Percentiles rank a stretch among this genome's conserved stretches.
Conservation (phyloP, 2,329 filamentous ascomycete species). For the Rutstroemia sydowiana region DNA sequence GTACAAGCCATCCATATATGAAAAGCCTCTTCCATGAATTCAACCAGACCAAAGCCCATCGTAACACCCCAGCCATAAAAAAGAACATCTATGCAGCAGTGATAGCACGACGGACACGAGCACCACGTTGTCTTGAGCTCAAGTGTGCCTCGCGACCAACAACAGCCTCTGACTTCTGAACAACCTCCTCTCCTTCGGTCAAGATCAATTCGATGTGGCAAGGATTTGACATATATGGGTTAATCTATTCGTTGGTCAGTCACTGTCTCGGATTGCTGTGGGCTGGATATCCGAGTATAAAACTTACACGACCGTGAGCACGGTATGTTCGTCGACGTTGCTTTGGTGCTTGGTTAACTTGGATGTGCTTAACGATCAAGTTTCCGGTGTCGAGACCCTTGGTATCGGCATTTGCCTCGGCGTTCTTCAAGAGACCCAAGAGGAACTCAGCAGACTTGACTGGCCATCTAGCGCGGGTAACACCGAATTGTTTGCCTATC, state of each 20-base stretch:
- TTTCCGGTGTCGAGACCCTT: slow-evolving; percentile 97
- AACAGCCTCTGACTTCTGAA: slow-evolving; percentile 76
- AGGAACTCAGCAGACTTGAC: slow-evolving; percentile 99
- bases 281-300: background rate
- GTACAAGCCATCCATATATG: slow-evolving; percentile 25
- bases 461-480: slow-evolving; percentile 97
- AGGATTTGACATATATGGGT: slow-evolving; percentile 99
- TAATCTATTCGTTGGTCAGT: slow-evolving; percentile 60
- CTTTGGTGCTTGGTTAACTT: slow-evolving; percentile 99
- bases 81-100: slow-evolving; percentile 49
- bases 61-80: slow-evolving; percentile 25
- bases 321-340: slow-evolving; percentile 99
- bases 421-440: slow-evolving; percentile 93
- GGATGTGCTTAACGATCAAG: slow-evolving; percentile 99
- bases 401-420: slow-evolving; percentile 92
- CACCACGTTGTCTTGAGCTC: slow-evolving; percentile 86
- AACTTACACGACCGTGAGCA: slow-evolving; percentile 97
- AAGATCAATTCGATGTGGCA: slow-evolving; percentile 99
- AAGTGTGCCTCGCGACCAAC: slow-evolving; percentile 58
- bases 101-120: slow-evolving; percentile 56
- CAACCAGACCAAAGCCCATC: slow-evolving; percentile 20
- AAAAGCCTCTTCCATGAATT: slow-evolving; percentile 18
- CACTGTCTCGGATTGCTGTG: background rate
- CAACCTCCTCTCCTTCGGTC: slow-evolving; percentile 92
- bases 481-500: slow-evolving; percentile 96